A percentile compares a stretch with the other conserved stretches of the same genome.
Evolutionary conservation across 768 basidiomycete genomes (phyloP).

Genomic region (Boletus huronensis): DNA sequence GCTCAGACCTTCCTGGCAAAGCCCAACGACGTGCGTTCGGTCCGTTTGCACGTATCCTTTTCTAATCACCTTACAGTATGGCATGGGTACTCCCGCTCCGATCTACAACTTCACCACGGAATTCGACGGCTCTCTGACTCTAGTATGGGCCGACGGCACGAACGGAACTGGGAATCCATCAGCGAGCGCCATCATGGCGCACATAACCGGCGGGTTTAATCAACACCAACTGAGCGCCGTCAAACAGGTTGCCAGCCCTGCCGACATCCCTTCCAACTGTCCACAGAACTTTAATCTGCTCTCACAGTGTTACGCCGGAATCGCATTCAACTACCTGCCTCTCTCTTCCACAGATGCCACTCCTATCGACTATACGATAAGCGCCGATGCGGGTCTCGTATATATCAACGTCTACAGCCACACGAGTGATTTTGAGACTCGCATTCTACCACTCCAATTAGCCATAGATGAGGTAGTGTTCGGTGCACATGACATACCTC

Average conservation of each 20-base stretch:
- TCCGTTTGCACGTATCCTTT: neutral
- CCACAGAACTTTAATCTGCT: slow-evolving; percentile 71
- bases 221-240: slow-evolving; percentile 46
- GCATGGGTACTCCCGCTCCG: slow-evolving; percentile 54
- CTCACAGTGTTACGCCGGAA: slow-evolving; percentile 67
- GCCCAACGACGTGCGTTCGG: slow-evolving; percentile 51
- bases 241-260: slow-evolving; percentile 42
- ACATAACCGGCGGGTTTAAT: slow-evolving; percentile 52
- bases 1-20: slow-evolving; percentile 59
- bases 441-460: slow-evolving; percentile 73
- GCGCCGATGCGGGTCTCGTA: slow-evolving; percentile 59
- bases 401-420: slow-evolving; percentile 66
- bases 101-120: slow-evolving; percentile 44
- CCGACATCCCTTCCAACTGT: slow-evolving; percentile 54
- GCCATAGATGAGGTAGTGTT: slow-evolving; percentile 62
- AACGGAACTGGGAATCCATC: slow-evolving; percentile 52
- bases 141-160: slow-evolving; percentile 71
- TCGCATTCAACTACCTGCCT: slow-evolving; percentile 61
- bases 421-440: slow-evolving; percentile 62
- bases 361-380: slow-evolving; percentile 65
- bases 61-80: slow-evolving; percentile 42
- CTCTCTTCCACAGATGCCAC: slow-evolving; percentile 26
- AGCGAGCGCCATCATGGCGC: slow-evolving; percentile 56
- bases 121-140: slow-evolving; percentile 49
- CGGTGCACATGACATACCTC: neutral